Evolutionary conservation across 805 yeast genomes (phyloP).

Genomic region (Yamadazyma phyllophila): DNA sequence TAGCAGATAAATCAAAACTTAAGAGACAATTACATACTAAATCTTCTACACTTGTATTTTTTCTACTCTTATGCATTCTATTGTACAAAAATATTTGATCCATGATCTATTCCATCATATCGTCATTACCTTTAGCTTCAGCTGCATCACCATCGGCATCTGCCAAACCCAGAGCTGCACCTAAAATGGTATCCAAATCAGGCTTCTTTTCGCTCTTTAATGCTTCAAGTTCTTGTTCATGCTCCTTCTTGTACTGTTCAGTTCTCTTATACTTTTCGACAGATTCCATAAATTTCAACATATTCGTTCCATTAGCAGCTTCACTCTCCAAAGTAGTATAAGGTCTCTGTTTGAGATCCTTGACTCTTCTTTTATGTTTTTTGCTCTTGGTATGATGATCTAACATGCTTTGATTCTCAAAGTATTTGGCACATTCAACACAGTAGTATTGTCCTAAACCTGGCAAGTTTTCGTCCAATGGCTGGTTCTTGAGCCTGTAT

Average conservation of each 20-base stretch:
- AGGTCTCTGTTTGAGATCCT: slow-evolving; percentile 71
- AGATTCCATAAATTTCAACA: slow-evolving; percentile 60
- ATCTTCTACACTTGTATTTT: neutral
- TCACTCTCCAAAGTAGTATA: slow-evolving; percentile 86
- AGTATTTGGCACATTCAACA: slow-evolving; percentile 90
- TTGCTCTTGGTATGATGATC: slow-evolving; percentile 72
- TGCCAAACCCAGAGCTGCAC: slow-evolving; percentile 18
- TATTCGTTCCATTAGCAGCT: slow-evolving; percentile 82
- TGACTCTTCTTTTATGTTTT: slow-evolving; percentile 83
- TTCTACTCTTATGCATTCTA: neutral
- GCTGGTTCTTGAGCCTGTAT: slow-evolving; percentile 68
- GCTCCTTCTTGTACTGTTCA: slow-evolving; percentile 35
- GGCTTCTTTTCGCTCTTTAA: slow-evolving; percentile 36
- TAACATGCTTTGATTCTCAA: slow-evolving; percentile 72
- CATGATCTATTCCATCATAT: slow-evolving; percentile 17
- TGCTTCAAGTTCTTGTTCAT: slow-evolving; percentile 44
- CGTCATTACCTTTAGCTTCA: slow-evolving; percentile 12
- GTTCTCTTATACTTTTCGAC: slow-evolving; percentile 59
- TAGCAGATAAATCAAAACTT: no score
- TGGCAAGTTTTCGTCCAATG: slow-evolving; percentile 83
- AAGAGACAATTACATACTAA: no score
- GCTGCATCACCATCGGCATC: slow-evolving; percentile 18
- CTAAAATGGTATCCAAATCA: slow-evolving; percentile 33
- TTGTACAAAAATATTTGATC: neutral
- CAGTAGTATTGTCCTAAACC: slow-evolving; percentile 96